Conservation (phyloP, 2,329 filamentous ascomycete species). For the Daldinia eschscholtzii region DNA sequence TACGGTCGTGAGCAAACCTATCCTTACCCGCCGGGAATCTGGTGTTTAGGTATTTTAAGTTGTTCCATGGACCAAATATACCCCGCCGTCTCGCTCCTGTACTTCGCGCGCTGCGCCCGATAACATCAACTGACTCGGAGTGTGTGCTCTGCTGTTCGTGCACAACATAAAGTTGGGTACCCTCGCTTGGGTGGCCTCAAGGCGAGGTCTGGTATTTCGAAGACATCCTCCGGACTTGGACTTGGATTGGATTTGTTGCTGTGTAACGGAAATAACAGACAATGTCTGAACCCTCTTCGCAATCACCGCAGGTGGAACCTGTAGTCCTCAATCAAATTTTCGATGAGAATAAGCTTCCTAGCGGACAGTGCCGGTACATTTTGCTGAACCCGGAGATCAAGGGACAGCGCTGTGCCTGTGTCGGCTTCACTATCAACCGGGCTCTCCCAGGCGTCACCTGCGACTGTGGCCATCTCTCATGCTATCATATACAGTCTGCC, state of each 20-base stretch:
- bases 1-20: conserved; percentile 27
- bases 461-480: conserved; percentile 71
- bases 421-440: conserved; percentile 67
- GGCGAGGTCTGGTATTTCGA: conserved; percentile 39
- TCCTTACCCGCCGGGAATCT: conserved; percentile 12
- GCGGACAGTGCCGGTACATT: conserved; percentile 71
- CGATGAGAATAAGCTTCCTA: conserved; percentile 64
- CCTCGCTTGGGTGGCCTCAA: conserved; percentile 29
- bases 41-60: conserved; percentile 38
- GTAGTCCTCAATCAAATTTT: conserved; percentile 33
- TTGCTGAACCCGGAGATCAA: conserved; percentile 68
- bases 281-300: conserved; percentile 50
- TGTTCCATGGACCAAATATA: conserved; percentile 53
- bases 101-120: conserved; percentile 47
- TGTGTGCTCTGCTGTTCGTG: conserved; percentile 35
- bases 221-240: conserved; percentile 31
- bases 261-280: conserved; percentile 35
- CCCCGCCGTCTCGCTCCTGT: conserved; percentile 42
- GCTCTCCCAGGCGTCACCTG: conserved; percentile 67
- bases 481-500: conserved; percentile 67
- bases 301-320: conserved; percentile 48
- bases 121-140: conserved; percentile 45
- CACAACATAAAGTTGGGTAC: conserved; percentile 27
- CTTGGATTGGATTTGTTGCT: conserved; percentile 31
- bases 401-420: conserved; percentile 70